These are phyloP conservation scores for Lepiota subincarnata DNA, from an alignment of 768 basidiomycete species.

Conservation along the genomic window DNA sequence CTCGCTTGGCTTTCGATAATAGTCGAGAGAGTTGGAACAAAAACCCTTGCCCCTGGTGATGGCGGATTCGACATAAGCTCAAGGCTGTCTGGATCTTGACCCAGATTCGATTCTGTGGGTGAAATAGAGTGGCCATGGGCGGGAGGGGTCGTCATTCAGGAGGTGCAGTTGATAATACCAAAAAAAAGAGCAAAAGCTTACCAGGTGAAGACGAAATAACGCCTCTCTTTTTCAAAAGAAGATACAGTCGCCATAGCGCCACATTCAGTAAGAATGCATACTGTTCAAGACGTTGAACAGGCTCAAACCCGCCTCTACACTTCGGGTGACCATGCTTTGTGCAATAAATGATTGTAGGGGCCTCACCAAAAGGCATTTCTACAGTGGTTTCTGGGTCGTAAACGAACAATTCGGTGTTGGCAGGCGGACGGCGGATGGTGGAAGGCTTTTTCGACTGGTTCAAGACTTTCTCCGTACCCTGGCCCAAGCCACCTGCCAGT, in stretches of 20 bases:
- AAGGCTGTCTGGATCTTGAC: constrained; percentile 91
- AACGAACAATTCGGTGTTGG: constrained; percentile 74
- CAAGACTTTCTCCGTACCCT: constrained; percentile 32
- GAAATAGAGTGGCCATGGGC: constrained; percentile 25
- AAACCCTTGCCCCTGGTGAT: constrained; percentile 90
- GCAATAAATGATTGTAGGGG: constrained; percentile 74
- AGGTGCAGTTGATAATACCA: constrained; percentile 5
- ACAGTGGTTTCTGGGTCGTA: constrained; percentile 69
- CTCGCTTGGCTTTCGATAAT: constrained; percentile 94
- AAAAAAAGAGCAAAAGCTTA: constrained; percentile 26
- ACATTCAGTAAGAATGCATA: constrained; percentile 97
- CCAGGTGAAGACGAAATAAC: constrained; percentile 79
- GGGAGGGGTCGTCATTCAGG: constrained; percentile 9
- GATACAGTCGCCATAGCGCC: constrained; percentile 85
- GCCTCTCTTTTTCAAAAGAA: constrained; percentile 81
- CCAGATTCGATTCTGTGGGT: constrained; percentile 62
- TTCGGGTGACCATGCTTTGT: constrained; percentile 66
- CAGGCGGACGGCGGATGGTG: constrained; percentile 68
- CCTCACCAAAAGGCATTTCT: constrained; percentile 67
- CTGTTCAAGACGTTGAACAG: constrained; percentile 95
- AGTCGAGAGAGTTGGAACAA: constrained; percentile 88
- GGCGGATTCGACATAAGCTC: constrained; percentile 94
- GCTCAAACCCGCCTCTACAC: constrained; percentile 77
- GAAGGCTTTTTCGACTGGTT: constrained; percentile 55
- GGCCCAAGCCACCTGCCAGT: constrained; percentile 50